Percentiles rank a stretch among this genome's conserved stretches.
phyloP scores from a whole-genome alignment of 129 eudicot genomes.

The Flaveria sonorensis region DNA sequence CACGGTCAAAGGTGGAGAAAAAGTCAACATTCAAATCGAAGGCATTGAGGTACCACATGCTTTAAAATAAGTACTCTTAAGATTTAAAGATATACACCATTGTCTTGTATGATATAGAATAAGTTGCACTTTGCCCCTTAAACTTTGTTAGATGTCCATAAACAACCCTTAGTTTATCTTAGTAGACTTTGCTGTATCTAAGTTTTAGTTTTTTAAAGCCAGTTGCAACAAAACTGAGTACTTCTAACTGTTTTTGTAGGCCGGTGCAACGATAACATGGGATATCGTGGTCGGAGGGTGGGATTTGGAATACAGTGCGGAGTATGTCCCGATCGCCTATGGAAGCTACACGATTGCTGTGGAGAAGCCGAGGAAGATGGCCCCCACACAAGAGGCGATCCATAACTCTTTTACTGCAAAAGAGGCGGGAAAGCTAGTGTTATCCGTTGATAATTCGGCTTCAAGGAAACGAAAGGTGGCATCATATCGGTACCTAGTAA shows the following conservation, averaged over 20 bases:
- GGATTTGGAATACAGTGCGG: slow-evolving; percentile 88
- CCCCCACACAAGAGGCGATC: slow-evolving; percentile 57
- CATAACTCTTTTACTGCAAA: slow-evolving; percentile 74
- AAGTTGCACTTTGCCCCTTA: not conserved
- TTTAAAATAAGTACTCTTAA: too few species aligned
- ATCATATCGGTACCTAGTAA: slow-evolving; percentile 81
- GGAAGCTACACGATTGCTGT: slow-evolving; percentile 78
- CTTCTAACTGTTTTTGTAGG: slow-evolving; percentile 42
- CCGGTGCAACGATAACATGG: slow-evolving; percentile 82
- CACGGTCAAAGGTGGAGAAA: slow-evolving; percentile 93
- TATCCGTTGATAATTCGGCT: slow-evolving; percentile 75
- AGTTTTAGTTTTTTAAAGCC: too few species aligned
- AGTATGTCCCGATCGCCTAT: slow-evolving; percentile 61
- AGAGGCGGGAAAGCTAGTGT: slow-evolving; percentile 79
- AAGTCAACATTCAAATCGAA: slow-evolving; percentile 91
- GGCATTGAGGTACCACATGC: slow-evolving; percentile 77
- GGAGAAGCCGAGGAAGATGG: slow-evolving; percentile 62
- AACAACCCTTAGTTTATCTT: not conserved
- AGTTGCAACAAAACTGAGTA: not conserved
- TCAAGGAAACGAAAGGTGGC: slow-evolving; percentile 77
- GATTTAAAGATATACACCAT: too few species aligned
- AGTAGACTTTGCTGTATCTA: too few species aligned
- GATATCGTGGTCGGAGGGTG: slow-evolving; percentile 95
- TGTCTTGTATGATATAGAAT: too few species aligned
- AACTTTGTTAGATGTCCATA: not conserved